Base-by-base conservation (phyloP, 306 rosid genomes). In the Prunus mongolica region DNA sequence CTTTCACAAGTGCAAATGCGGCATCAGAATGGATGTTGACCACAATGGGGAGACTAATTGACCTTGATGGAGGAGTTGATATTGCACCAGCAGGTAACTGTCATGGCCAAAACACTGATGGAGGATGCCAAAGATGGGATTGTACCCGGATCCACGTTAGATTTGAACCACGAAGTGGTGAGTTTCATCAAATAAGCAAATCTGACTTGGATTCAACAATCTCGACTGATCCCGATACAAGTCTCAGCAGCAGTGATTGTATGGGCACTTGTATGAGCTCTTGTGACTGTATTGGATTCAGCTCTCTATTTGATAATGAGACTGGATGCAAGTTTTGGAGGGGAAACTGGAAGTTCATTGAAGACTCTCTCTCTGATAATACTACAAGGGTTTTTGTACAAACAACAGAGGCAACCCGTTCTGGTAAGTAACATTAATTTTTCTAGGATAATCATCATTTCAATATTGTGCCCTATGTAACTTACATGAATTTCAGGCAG, bases 321-420 rank as follows among this genome's bases (percentile, higher is more conserved):
- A 77, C 75, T 8, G 68, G 80, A 57, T 77, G 80, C 9, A 19
- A 2, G 25, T 71, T 44, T 71, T 80, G 71, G 71, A 66, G 2
- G 20, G 71, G 71, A 44, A 66, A 66, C 32, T 66, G 46, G 32
- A 12, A 66, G 3, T 66, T 66, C 19, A 6, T 44, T 41, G 5
- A 27, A 20, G 54, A 44, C 30, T 9, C 0, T 4, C 34, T 4
- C 5, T 1, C 54, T 10, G 52, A 49, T 66, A 38, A 66, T 20
- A 44, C 30, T 44, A 38, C 71, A 44, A 44, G 5, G 0, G 13
- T 6, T 9, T 44, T 44, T 66, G n/a, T 65, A n/a, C 38, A 6
- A 15, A 34, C 69, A 38, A 3, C 49, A 2, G 1, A 14, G 27
- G 11, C 11, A 3, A 12, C 50, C 50, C 50, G 69, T 16, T 3